Percentiles rank a stretch among this genome's conserved stretches.
Conservation (phyloP, 169 alveolate genomes). For the Cytauxzoon felis region DNA sequence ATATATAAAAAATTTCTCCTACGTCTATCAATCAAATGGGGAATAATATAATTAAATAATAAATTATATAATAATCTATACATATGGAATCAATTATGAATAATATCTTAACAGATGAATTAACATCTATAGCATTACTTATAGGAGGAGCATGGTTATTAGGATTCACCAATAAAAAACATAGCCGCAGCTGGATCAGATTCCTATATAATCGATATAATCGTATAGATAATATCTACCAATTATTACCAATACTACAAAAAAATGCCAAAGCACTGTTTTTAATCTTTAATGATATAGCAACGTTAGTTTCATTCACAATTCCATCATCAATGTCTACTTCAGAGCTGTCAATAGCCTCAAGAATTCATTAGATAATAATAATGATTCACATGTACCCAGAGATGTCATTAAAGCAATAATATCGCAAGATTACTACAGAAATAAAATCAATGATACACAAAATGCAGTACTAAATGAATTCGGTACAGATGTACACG, state of each 20-base stretch:
- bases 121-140: conserved; percentile 9
- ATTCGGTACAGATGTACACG: conserved; percentile 26
- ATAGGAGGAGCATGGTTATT: conserved; percentile 10
- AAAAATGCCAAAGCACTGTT: conserved; percentile 43
- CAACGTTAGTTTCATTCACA: conserved; percentile 27
- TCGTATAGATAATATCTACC: conserved; percentile 37
- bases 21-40: too few species aligned
- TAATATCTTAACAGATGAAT: not conserved
- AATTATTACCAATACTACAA: conserved; percentile 50
- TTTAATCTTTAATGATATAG: conserved; percentile 38
- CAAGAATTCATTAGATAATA: not conserved
- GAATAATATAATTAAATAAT: too few species aligned
- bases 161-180: not conserved
- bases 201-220: conserved; percentile 5
- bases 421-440: conserved; percentile 44
- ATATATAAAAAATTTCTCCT: too few species aligned
- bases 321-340: not conserved
- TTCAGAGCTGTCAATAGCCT: not conserved
- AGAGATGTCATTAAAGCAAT: conserved; percentile 26
- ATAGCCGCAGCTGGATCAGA: not conserved
- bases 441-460: not conserved
- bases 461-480: conserved; percentile 50
- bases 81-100: not conserved
- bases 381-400: not conserved
- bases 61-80: too few species aligned